phyloP scores from a whole-genome alignment of 257 asterid genomes.

The Nicotiana otophora region DNA sequence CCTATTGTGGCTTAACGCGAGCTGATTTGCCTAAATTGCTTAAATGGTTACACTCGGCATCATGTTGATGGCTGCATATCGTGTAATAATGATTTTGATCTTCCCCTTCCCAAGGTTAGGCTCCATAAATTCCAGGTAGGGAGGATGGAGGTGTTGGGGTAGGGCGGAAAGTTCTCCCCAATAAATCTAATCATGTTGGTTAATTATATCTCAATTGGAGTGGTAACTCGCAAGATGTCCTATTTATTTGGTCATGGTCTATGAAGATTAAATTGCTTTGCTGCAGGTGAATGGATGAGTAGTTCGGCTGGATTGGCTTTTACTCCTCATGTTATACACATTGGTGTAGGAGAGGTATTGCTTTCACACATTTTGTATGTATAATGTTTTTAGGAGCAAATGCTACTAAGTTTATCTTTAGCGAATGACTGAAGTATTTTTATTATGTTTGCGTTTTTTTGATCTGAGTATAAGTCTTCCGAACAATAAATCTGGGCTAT shows the following conservation, averaged over 20 bases:
- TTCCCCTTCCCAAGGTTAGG: background rate
- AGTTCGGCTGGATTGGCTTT: conserved; percentile 45
- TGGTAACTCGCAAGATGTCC: background rate
- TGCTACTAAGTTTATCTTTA: background rate
- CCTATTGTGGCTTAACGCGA: background rate
- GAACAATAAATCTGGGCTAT: background rate
- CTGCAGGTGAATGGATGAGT: conserved; percentile 48
- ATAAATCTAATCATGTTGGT: background rate
- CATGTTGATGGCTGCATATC: background rate
- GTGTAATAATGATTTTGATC: background rate
- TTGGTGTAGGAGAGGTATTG: conserved; percentile 36
- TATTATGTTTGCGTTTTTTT: background rate
- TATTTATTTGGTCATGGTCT: background rate
- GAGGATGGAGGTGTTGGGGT: background rate
- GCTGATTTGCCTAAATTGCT: background rate
- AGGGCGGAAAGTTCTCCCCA: background rate
- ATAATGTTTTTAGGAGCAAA: background rate
- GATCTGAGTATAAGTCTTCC: background rate
- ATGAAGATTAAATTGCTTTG: conserved; percentile 1
- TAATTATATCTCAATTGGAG: background rate
- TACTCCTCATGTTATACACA: conserved; percentile 35
- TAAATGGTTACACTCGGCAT: background rate
- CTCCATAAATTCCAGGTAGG: background rate
- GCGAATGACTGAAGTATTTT: background rate
- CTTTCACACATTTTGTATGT: background rate